Evolutionary conservation across 164 flowering plant genomes (phyloP).

Genomic region (Dillenia turbinata): DNA sequence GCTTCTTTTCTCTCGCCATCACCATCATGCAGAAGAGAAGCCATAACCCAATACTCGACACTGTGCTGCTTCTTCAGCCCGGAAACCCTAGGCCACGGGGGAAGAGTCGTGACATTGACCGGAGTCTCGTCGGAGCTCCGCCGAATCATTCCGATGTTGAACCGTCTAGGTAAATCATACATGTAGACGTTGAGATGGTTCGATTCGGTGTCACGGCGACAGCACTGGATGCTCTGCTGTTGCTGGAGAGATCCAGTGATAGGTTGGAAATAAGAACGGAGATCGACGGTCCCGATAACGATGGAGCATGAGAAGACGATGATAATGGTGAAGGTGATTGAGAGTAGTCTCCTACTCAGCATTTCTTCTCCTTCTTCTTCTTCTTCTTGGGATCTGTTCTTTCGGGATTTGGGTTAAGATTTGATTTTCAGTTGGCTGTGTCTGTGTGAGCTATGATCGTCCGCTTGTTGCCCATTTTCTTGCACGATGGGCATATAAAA

Average conservation of each 20-base stretch:
- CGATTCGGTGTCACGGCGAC: conserved; percentile 20
- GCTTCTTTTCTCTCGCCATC: conserved; percentile 44
- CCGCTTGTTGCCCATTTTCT: too few relatives aligned
- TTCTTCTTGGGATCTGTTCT: not conserved
- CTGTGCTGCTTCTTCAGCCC: conserved; percentile 86
- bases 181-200: conserved; percentile 71
- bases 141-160: conserved; percentile 67
- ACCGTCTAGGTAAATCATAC: conserved; percentile 79
- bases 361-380: conserved; percentile 7
- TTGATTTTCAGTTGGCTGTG: too few relatives aligned
- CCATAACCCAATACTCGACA: conserved; percentile 98
- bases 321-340: conserved; percentile 25
- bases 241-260: conserved; percentile 15
- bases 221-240: not conserved
- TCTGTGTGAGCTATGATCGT: too few relatives aligned
- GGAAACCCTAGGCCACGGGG: conserved; percentile 60
- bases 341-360: conserved; percentile 21
- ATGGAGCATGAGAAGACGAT: conserved; percentile 29
- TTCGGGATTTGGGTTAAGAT: too few relatives aligned
- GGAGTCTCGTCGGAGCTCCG: conserved; percentile 24
- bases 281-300: conserved; percentile 42
- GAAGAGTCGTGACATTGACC: conserved; percentile 34
- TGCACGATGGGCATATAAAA: too few relatives aligned
- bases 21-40: conserved; percentile 44
- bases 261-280: conserved; percentile 46